Evolutionary conservation across 306 rosid species (phyloP).

Genomic region (Dryas alaskensis): DNA sequence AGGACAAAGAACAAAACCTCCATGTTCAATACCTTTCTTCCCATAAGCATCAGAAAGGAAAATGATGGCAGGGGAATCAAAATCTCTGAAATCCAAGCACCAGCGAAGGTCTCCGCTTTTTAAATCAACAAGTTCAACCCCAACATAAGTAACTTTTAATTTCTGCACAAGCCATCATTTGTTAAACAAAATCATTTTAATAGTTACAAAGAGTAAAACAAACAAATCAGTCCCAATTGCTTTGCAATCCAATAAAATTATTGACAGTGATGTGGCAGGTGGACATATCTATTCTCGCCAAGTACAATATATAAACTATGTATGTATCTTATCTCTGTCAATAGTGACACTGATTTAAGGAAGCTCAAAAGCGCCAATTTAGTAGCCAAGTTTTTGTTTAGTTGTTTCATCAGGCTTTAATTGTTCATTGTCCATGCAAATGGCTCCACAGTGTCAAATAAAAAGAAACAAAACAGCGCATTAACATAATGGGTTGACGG

Average conservation of each 20-base stretch:
- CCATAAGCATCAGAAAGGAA: constrained; percentile 74
- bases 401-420: background rate
- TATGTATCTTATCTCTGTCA: background rate
- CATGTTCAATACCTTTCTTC: constrained; percentile 64
- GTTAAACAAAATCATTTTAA: constrained; percentile 23
- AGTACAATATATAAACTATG: background rate
- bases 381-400: background rate
- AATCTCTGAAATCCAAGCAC: constrained; percentile 99
- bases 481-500: background rate
- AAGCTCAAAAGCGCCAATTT: background rate
- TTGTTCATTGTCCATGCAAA: background rate
- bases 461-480: background rate
- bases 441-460: background rate
- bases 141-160: constrained; percentile 78
- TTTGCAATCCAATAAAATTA: background rate
- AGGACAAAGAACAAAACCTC: constrained; percentile 92
- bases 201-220: background rate
- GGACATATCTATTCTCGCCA: background rate
- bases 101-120: constrained; percentile 92
- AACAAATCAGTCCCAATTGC: background rate
- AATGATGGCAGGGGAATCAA: constrained; percentile 82
- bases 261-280: constrained; percentile 8
- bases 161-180: constrained; percentile 59
- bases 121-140: constrained; percentile 75
- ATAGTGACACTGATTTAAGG: too few relatives aligned